A percentile compares a stretch with the other conserved stretches of the same genome.
Evolutionary conservation across 2,329 filamentous ascomycete species (phyloP).

Genomic region (Phialemonium atrogriseum): DNA sequence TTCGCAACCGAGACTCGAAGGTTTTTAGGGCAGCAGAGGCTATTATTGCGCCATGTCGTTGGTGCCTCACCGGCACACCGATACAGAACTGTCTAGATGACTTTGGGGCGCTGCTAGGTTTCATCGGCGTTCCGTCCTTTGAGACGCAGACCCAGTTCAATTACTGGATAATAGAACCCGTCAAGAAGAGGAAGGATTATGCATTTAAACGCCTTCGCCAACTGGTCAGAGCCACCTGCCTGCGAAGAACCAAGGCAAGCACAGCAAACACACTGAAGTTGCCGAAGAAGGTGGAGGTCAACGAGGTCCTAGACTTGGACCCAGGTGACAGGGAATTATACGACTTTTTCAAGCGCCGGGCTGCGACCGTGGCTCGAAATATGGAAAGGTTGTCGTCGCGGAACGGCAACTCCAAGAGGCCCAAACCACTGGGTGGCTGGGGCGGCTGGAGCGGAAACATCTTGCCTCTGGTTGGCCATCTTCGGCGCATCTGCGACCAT

Average conservation of each 20-base stretch:
- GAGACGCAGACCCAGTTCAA: constrained; percentile 12
- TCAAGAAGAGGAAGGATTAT: constrained; percentile 10
- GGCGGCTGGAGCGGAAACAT: constrained; percentile 8
- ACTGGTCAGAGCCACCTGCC: constrained; percentile 19
- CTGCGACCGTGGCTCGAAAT: constrained; percentile 5
- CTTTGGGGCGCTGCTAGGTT: constrained; percentile 25
- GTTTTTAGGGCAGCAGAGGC: constrained; percentile 19
- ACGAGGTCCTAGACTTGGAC: constrained; percentile 9
- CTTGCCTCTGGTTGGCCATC: constrained; percentile 13
- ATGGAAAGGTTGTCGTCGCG: not conserved
- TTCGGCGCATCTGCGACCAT: constrained; percentile 22
- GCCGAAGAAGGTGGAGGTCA: constrained; percentile 9
- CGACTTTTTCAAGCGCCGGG: constrained; percentile 13
- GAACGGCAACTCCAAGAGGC: too few species aligned
- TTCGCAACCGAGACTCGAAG: constrained; percentile 22
- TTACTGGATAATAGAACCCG: constrained; percentile 13
- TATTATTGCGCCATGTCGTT: constrained; percentile 19
- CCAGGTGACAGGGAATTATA: constrained; percentile 12
- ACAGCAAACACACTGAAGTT: constrained; percentile 8
- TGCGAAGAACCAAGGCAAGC: constrained; percentile 19
- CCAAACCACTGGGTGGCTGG: too few species aligned
- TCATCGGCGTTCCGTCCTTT: constrained; percentile 20
- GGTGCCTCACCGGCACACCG: constrained; percentile 33
- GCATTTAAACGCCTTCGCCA: constrained; percentile 12
- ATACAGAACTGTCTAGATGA: constrained; percentile 32